Base-by-base conservation (phyloP, 164 flowering plant genomes). In the Umbellularia californica region DNA sequence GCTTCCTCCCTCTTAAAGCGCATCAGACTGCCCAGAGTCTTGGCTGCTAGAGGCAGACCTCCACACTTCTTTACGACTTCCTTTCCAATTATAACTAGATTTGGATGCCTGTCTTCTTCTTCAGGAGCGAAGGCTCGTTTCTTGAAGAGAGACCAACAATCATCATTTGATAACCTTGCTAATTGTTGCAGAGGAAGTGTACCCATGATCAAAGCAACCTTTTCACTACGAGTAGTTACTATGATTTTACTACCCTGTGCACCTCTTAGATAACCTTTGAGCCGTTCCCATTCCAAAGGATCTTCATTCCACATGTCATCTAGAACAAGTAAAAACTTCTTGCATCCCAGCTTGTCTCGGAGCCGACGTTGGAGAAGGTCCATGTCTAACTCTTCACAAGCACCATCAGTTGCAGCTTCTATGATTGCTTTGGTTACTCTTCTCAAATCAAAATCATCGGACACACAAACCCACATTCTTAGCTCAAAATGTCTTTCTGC, bases 271-370 rank as follows among this genome's bases (percentile, higher is more conserved):
- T 50, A 35, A 27, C 1, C 10, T 3, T 9, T 15, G 47, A 77
- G 25, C 1, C 11, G 24, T 2, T 66, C 75, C 62, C 72, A 77
- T 10, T 67, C 35, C 14, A 3, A 20, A 3, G 13, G 51, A 41
- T 72, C 33, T 23, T 72, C 75, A 60, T 77, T 58, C 79, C 79
- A 77, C 13, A 77, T 75, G 68, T 77, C 79, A 68, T 77, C 79
- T 20, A 71, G 41, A 30, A 76, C 79, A 50, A 77, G 71, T 28
- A 77, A 77, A 22, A 72, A 28, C 41, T 63, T 77, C 72, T 60
- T 77, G 23, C 58, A 71, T 22, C 14, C 23, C 5, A 77, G 65
- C 9, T 14, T 24, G n/a, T 67, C 58, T 25, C 23, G 30, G 24
- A 77, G 71, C 7, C 24, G 71, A 58, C 27, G 2, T 69, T 69